These are phyloP conservation scores for Stramenopiles sp. DNA, from an alignment of 352 stramenopile genomes.

Conservation along the genomic window DNA sequence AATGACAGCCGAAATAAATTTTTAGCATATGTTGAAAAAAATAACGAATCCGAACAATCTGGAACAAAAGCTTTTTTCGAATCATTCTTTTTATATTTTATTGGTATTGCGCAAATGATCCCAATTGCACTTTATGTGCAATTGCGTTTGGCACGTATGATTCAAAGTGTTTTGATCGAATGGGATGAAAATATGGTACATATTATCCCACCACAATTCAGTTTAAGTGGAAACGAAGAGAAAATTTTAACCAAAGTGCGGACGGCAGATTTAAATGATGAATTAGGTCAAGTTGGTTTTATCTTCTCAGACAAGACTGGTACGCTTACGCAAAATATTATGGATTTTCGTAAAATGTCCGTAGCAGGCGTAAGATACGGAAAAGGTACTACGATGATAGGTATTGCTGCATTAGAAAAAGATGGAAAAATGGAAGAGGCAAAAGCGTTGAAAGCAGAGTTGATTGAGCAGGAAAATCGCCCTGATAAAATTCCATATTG, in stretches of 20 bases:
- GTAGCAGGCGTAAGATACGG: constrained; percentile 76
- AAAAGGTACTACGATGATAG: constrained; percentile 51
- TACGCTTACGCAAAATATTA: constrained; percentile 81
- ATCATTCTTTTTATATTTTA: constrained; percentile 54
- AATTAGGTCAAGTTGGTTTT: constrained; percentile 68
- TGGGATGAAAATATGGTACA: constrained; percentile 19
- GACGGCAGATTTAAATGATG: constrained; percentile 71
- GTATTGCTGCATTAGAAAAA: constrained; percentile 37
- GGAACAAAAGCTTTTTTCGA: neutral
- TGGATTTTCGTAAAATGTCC: constrained; percentile 87
- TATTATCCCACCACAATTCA: neutral
- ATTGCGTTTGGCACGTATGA: constrained; percentile 64
- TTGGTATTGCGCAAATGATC: constrained; percentile 69
- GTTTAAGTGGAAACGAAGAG: neutral
- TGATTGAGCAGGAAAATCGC: constrained; percentile 24
- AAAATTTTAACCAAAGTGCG: constrained; percentile 51
- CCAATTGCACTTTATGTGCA: constrained; percentile 75
- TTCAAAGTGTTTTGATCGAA: constrained; percentile 61
- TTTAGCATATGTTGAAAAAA: neutral
- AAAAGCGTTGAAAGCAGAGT: neutral
- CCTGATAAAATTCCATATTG: constrained; percentile 37
- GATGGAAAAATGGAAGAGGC: constrained; percentile 36
- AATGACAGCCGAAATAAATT: neutral
- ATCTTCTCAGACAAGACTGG: constrained; percentile 84
- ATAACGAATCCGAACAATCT: too few relatives aligned